A percentile compares a stretch with the other conserved stretches of the same genome.
phyloP scores from a whole-genome alignment of 345 rosid species.

The Citrus sp. region DNA sequence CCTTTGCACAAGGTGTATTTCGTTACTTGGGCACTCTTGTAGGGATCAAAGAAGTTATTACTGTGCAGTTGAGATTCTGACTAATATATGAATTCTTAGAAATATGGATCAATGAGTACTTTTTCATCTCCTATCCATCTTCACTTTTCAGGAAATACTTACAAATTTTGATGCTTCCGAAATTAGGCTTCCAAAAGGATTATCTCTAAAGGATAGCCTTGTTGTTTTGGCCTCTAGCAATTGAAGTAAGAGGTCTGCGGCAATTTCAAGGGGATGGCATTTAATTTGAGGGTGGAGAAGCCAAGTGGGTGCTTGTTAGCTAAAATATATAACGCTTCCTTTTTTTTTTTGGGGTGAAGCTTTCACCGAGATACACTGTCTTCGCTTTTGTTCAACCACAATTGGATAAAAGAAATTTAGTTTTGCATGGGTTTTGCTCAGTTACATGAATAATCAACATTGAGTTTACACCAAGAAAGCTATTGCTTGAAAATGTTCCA shows the following conservation, averaged over 20 bases:
- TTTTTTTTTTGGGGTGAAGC: neutral
- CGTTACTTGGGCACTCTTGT: neutral
- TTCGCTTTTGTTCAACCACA: neutral
- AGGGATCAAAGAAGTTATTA: neutral
- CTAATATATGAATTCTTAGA: neutral
- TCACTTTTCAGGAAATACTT: neutral
- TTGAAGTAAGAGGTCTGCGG: too few species aligned
- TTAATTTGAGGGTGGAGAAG: too few species aligned
- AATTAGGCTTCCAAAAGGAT: neutral
- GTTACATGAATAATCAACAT: neutral
- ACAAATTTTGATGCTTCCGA: neutral
- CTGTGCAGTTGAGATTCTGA: neutral
- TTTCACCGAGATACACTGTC: neutral
- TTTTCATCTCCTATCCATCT: neutral
- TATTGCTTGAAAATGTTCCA: neutral
- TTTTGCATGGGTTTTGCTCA: neutral
- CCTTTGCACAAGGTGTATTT: neutral
- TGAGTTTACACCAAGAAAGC: neutral
- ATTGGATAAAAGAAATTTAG: neutral
- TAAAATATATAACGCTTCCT: too few species aligned
- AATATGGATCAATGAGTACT: neutral
- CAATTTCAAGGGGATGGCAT: too few species aligned
- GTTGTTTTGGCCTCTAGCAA: too few species aligned
- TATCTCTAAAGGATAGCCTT: neutral
- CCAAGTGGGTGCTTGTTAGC: too few species aligned